Evolutionary conservation across 371 early-diverging fungal species (phyloP), one percentile per base, ranked within the genome.

Genomic region (Mortierella sp.): DNA sequence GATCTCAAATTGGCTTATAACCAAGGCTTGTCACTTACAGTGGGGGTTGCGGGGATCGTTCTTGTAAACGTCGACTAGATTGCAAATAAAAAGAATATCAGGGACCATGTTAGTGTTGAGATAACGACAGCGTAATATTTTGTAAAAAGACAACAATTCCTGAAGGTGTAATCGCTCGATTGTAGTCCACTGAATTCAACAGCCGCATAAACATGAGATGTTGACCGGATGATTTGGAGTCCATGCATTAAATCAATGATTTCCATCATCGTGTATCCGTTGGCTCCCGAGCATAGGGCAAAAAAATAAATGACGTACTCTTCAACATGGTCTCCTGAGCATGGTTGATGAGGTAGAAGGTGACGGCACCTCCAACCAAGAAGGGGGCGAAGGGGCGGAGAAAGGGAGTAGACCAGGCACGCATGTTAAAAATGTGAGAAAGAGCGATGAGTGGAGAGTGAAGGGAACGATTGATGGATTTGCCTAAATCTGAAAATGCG

Each of bases 351-450:
- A 80, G 68, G 81, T 80, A 80, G 76, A 80, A 75, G 70, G 81
- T 80, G 73, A 75, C 32, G 60, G 61, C 73, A 59, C 81, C 81
- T 58, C 81, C 81, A 43, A 66, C 52, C 24, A 80, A 49, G 81
- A 80, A 80, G 54, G 81, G 81, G 49, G 81, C 81, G 75, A 80
- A 72, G 64, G 81, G 75, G 73, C 81, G 81, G 60, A 75, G 10
- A 70, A 80, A 58, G 47, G 81, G 81, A 61, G 70, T 66, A 49
- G 83, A 76, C 76, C 76, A 81, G 70, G 83, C 83, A 66, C 75
- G 76, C 83, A 81, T 81, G 64, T 62, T 55, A 60, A 37, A 30
- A 49, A n/a, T 35, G 11, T 35, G 8, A 14, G 62, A 22, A n/a
- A 10, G 62, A 52, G 62, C n/a, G 28, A 32, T 26, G 73, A 64